Percentiles rank a stretch among this genome's conserved stretches.
Conservation (phyloP, 306 rosid species). For the Malus domestica region DNA sequence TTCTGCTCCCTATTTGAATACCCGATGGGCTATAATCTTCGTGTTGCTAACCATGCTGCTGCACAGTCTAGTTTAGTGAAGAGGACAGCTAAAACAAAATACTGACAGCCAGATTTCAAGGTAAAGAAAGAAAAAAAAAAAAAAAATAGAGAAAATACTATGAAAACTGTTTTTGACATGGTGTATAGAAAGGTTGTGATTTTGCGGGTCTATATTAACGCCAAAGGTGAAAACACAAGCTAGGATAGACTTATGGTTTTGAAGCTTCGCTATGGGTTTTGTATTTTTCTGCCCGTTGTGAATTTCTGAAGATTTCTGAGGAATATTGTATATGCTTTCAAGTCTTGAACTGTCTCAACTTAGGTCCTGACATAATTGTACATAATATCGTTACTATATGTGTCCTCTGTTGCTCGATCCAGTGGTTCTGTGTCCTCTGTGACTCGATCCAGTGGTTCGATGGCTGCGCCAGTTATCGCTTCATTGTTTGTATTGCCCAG, state of each 20-base stretch:
- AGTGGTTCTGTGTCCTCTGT: too few species aligned
- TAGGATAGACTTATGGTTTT: conserved; percentile 33
- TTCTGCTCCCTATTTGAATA: conserved; percentile 39
- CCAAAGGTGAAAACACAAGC: conserved; percentile 23
- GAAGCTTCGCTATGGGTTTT: conserved; percentile 33
- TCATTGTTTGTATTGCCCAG: too few species aligned
- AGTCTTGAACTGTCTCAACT: conserved; percentile 14
- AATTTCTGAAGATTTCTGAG: conserved; percentile 27
- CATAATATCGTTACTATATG: not conserved
- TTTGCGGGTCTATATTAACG: conserved; percentile 25
- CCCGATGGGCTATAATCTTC: conserved; percentile 26
- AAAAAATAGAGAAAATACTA: conserved; percentile 26
- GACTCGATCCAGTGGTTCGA: too few species aligned
- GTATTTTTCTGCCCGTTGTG: conserved; percentile 38
- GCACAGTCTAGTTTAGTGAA: conserved; percentile 40
- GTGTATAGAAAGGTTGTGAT: conserved; percentile 20
- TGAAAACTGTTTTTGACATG: conserved; percentile 23
- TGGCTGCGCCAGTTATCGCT: too few species aligned
- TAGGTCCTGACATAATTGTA: conserved; percentile 10
- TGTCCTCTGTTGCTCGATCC: not conserved
- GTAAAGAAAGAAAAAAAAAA: conserved; percentile 21
- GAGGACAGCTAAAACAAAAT: conserved; percentile 28
- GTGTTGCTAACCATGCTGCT: conserved; percentile 39
- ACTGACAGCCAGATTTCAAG: conserved; percentile 26
- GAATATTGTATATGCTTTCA: conserved; percentile 33